Evolutionary conservation across 2,329 filamentous ascomycete species (phyloP).

Genomic region (Drechslerella dactyloides): DNA sequence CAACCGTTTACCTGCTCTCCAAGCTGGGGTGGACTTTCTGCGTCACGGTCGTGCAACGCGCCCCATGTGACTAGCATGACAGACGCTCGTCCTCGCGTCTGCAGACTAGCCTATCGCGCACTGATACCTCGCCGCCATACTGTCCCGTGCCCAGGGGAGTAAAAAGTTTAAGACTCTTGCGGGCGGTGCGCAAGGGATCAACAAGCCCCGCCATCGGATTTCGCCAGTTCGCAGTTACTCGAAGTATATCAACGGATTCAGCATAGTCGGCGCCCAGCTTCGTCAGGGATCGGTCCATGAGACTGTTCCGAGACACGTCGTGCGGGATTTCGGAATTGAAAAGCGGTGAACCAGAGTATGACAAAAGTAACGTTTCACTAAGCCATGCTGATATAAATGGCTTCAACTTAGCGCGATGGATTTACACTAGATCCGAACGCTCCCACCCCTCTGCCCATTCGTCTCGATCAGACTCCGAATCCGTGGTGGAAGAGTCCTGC

Average conservation of each 20-base stretch:
- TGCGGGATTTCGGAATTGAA: constrained; percentile 51
- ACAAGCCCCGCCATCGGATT: constrained; percentile 23
- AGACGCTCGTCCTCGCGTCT: constrained; percentile 33
- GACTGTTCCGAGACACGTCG: constrained; percentile 45
- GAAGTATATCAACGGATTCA: not conserved
- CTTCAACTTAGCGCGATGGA: constrained; percentile 23
- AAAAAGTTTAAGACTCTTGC: not conserved
- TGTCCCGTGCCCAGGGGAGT: constrained; percentile 23
- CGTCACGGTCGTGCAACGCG: constrained; percentile 41
- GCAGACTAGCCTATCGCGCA: constrained; percentile 47
- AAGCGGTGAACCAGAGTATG: constrained; percentile 26
- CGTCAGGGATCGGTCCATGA: not conserved
- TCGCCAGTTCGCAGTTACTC: constrained; percentile 22
- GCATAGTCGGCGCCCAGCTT: not conserved
- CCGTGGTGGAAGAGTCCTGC: constrained; percentile 19
- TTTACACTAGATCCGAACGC: constrained; percentile 27
- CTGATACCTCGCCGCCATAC: constrained; percentile 38
- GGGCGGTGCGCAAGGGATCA: constrained; percentile 19
- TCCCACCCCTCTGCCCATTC: constrained; percentile 24
- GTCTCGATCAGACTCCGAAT: constrained; percentile 34
- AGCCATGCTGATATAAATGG: constrained; percentile 24
- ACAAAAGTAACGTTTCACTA: constrained; percentile 48
- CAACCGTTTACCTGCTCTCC: constrained; percentile 13
- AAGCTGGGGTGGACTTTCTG: constrained; percentile 35
- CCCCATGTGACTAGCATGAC: constrained; percentile 44